Percentiles rank a stretch among this genome's conserved stretches.
Evolutionary conservation across 2,329 filamentous ascomycete genomes (phyloP).

Genomic region (Colletotrichum orbiculare): DNA sequence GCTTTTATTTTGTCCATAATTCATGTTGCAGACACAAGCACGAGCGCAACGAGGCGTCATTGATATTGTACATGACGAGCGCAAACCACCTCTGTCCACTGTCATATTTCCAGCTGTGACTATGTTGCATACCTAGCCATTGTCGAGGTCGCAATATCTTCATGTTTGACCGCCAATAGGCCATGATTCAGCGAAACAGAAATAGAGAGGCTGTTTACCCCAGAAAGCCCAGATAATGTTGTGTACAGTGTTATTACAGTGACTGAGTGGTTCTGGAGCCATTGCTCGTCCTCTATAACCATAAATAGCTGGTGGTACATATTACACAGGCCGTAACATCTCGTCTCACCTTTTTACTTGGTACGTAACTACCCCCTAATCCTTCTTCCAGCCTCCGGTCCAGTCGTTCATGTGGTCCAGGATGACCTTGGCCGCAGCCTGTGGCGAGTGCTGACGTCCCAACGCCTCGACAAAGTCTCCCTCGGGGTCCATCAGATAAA

Average conservation of each 20-base stretch:
- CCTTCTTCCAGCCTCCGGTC: conserved; percentile 44
- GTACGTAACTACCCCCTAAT: background rate
- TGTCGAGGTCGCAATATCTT: no score
- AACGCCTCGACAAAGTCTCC: conserved; percentile 98
- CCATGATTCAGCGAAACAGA: no score
- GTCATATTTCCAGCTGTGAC: no score
- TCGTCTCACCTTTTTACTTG: background rate
- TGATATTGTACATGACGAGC: no score
- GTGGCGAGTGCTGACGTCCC: conserved; percentile 91
- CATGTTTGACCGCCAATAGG: no score
- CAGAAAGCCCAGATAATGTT: background rate
- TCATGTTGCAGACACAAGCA: no score
- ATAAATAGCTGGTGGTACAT: conserved; percentile 33
- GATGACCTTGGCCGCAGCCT: conserved; percentile 86
- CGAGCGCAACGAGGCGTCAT: no score
- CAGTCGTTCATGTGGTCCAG: conserved; percentile 82
- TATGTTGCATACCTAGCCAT: no score
- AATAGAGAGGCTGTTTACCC: no score
- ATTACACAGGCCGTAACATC: conserved; percentile 23
- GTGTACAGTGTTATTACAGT: conserved; percentile 27
- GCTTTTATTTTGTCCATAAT: no score
- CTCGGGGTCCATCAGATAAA: conserved; percentile 98
- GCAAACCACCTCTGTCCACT: no score
- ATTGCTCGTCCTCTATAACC: conserved; percentile 30
- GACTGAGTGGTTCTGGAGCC: conserved; percentile 35